Conservation (phyloP, 1,139 yeast genomes). For the Saccharomyces pastorianus region DNA sequence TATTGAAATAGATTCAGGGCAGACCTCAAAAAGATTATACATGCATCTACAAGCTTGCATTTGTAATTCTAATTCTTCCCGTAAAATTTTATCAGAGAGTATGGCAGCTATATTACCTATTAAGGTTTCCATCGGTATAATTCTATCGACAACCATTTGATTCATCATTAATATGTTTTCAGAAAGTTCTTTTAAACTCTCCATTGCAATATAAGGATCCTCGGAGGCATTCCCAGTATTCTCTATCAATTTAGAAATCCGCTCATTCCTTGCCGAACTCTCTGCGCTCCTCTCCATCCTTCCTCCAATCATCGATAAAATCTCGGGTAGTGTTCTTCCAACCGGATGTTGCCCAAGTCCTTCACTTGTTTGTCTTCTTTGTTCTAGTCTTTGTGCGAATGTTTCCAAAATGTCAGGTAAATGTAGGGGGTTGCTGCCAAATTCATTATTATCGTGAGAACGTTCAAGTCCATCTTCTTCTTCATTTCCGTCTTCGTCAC, state of each 20-base stretch:
- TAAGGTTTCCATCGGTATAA: constrained; percentile 54
- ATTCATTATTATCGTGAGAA: constrained; percentile 5
- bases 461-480: constrained; percentile 17
- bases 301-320: constrained; percentile 31
- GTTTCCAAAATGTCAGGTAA: constrained; percentile 7
- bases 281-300: constrained; percentile 23
- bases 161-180: constrained; percentile 64
- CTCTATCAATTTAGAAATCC: constrained; percentile 20
- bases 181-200: constrained; percentile 55
- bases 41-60: constrained; percentile 79
- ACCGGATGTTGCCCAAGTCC: background rate
- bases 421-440: constrained; percentile 17
- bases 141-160: constrained; percentile 52
- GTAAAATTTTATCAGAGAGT: constrained; percentile 49
- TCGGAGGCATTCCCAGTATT: constrained; percentile 30
- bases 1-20: constrained; percentile 55
- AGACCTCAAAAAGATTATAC: constrained; percentile 72
- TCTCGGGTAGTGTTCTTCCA: constrained; percentile 20
- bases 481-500: constrained; percentile 18
- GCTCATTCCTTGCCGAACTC: constrained; percentile 11
- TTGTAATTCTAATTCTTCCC: constrained; percentile 69
- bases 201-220: constrained; percentile 44
- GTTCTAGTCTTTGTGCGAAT: constrained; percentile 1
- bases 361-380: constrained; percentile 6
- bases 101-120: constrained; percentile 51